Base-by-base conservation (phyloP, 2,329 filamentous ascomycete genomes). In the Fusarium fujikuroi region DNA sequence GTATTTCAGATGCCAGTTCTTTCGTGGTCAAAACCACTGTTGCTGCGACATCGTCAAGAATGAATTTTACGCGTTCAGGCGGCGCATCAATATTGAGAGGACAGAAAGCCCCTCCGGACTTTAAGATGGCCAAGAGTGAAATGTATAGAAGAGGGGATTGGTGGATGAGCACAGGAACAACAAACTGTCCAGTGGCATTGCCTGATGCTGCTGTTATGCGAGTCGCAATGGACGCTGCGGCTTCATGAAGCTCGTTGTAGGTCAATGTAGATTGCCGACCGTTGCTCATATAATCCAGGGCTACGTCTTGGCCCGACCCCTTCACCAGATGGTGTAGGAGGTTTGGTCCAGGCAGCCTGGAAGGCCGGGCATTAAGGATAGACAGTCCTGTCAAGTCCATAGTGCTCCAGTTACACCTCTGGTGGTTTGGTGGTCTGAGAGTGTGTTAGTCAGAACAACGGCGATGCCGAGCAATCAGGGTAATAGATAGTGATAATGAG, bases 81-180 rank as follows among this genome's bases (percentile, higher is more conserved):
- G 95, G 95, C 0, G 92, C 89, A 81, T 97, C 95, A 54, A 93
- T 86, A 69, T 92, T 92, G 63, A 98, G 84, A 0, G 95, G 95
- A 74, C 95, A 97, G 76, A 97, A 97, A 0, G 94, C 94, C 40
- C 89, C 93, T 11, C 95, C 95, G 18, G 91, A 91, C 80, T 95
- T 95, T 52, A 97, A 85, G 60, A 95, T 89, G 7, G 92, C 94
- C 49, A 97, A 81, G 70, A 93, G 88, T 3, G 93, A 87, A 63
- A 96, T 87, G 81, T 97, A 97, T 30, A 98, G 86, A 52, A 91
- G 87, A 15, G 92, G 90, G 19, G 89, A 92, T 82, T 97, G 95
- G 5, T 92, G 91, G 21, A 97, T 82, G 25, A 97, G 86, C 5
- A 97, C 84, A 0, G 95, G 95, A 42, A 97, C 86, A 40, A 97